Evolutionary conservation across 1,139 yeast species (phyloP).

Genomic region (Yamadazyma pseudoaaseri): DNA sequence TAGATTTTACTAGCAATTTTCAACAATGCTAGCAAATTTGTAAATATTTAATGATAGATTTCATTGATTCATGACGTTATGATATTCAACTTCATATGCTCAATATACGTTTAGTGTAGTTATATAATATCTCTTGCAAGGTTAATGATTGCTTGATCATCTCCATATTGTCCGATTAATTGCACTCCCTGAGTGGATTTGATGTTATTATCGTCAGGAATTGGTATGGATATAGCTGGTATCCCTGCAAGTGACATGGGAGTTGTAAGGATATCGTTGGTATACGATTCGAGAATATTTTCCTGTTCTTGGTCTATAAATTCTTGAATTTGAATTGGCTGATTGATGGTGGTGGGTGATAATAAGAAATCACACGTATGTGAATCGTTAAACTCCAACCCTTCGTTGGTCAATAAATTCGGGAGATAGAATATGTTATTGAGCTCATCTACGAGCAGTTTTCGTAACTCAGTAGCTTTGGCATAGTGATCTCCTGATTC

Average conservation of each 20-base stretch:
- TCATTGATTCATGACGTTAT: slow-evolving; percentile 28
- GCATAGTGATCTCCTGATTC: slow-evolving; percentile 75
- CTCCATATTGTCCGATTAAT: slow-evolving; percentile 82
- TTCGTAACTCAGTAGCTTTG: slow-evolving; percentile 71
- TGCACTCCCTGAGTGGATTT: slow-evolving; percentile 56
- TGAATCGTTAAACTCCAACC: slow-evolving; percentile 5
- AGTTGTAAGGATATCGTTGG: slow-evolving; percentile 82
- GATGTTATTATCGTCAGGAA: slow-evolving; percentile 21
- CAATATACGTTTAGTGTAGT: slow-evolving; percentile 7
- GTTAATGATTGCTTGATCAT: slow-evolving; percentile 62
- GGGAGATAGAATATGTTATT: slow-evolving; percentile 56
- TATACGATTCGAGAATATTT: slow-evolving; percentile 62
- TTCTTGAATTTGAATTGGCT: slow-evolving; percentile 54
- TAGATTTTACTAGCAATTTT: slow-evolving; percentile 17
- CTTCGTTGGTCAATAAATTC: slow-evolving; percentile 37
- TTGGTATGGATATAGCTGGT: slow-evolving; percentile 81
- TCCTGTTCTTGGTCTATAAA: slow-evolving; percentile 28
- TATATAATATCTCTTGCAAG: slow-evolving; percentile 19
- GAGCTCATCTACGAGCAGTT: slow-evolving; percentile 61
- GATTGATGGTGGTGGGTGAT: slow-evolving; percentile 68
- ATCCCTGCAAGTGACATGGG: slow-evolving; percentile 92
- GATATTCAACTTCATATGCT: slow-evolving; percentile 37
- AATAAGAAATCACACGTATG: slow-evolving; percentile 67
- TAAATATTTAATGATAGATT: background rate
- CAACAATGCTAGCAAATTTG: slow-evolving; percentile 17